phyloP scores from a whole-genome alignment of 768 basidiomycete species.

The Psilocybe tampanensis region DNA sequence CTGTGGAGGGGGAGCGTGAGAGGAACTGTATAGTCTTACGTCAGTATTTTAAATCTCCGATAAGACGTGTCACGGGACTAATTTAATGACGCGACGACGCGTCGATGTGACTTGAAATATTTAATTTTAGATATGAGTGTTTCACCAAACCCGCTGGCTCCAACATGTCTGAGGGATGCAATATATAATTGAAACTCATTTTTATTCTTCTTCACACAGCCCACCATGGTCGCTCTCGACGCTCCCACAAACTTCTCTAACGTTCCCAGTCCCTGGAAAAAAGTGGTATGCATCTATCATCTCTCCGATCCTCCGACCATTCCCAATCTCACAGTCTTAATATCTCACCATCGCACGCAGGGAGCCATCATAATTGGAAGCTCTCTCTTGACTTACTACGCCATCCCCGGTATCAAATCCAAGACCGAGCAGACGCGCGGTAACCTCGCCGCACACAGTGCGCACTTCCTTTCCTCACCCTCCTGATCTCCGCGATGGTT shows the following conservation, averaged over 20 bases:
- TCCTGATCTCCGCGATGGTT: background rate
- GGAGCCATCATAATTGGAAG: constrained; percentile 1
- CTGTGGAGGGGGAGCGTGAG: constrained; percentile 2
- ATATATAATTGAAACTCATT: background rate
- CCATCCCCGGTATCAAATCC: background rate
- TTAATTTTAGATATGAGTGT: no score
- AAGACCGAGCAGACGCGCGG: background rate
- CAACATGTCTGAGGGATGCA: constrained; percentile 7
- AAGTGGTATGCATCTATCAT: no score
- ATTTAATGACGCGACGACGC: constrained; percentile 5
- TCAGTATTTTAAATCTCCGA: constrained; percentile 30
- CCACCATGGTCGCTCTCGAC: background rate
- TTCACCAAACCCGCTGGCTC: background rate
- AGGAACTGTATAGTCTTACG: constrained; percentile 34
- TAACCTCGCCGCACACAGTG: background rate
- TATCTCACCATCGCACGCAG: background rate
- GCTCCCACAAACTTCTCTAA: background rate
- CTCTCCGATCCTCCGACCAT: background rate
- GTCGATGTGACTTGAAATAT: no score
- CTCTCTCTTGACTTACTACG: background rate
- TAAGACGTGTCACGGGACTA: background rate
- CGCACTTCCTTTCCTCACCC: background rate
- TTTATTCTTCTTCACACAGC: background rate
- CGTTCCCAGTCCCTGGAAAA: background rate
- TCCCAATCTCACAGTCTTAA: background rate